phyloP scores from a whole-genome alignment of 2,329 filamentous ascomycete genomes.

The Neodidymelliopsis sp. region DNA sequence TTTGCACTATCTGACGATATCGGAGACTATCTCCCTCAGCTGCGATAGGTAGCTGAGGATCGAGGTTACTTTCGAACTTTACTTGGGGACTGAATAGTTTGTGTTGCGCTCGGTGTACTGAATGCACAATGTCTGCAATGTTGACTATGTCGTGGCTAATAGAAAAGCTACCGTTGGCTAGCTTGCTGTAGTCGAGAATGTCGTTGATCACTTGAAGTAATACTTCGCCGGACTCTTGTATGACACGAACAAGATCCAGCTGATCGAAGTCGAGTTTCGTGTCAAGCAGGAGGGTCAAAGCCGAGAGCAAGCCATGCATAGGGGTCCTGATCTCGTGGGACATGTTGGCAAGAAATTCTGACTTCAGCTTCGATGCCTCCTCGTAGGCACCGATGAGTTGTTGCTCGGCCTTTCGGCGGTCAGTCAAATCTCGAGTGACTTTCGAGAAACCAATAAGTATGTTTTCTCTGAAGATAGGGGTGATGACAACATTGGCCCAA shows the following conservation, averaged over 20 bases:
- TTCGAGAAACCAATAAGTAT: conserved; percentile 66
- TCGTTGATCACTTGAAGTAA: conserved; percentile 70
- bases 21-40: conserved; percentile 66
- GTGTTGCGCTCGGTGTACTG: conserved; percentile 61
- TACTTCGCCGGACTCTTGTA: conserved; percentile 66
- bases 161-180: conserved; percentile 66
- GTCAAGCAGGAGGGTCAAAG: conserved; percentile 64
- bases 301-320: conserved; percentile 68
- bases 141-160: conserved; percentile 62
- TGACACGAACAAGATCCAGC: conserved; percentile 63
- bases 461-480: conserved; percentile 61
- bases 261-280: conserved; percentile 62
- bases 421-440: conserved; percentile 65
- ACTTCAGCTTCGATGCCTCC: conserved; percentile 69
- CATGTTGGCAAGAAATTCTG: conserved; percentile 69
- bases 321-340: conserved; percentile 70
- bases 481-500: conserved; percentile 68
- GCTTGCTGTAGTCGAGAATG: conserved; percentile 71
- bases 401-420: conserved; percentile 63
- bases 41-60: conserved; percentile 58
- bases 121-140: conserved; percentile 55
- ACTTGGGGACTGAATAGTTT: conserved; percentile 57
- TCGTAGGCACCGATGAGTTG: conserved; percentile 65
- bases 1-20: conserved; percentile 69
- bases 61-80: conserved; percentile 54